Conservation (phyloP, 1,284 basidiomycete species). For the Pseudozyma sp. region DNA sequence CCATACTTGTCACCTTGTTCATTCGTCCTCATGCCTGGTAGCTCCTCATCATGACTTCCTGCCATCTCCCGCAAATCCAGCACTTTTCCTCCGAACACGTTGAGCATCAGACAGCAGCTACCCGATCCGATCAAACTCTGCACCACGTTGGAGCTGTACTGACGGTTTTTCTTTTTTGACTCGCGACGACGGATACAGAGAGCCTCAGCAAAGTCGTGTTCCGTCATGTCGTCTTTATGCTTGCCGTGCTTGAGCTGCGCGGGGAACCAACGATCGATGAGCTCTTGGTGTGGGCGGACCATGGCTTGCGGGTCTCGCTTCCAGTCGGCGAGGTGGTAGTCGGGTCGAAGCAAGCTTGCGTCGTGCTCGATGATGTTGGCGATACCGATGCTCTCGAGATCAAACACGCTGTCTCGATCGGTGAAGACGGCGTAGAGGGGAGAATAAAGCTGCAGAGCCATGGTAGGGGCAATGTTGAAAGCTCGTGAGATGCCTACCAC, state of each 20-base stretch:
- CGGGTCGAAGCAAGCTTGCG: conserved; percentile 36
- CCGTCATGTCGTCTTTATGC: conserved; percentile 22
- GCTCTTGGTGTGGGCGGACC: conserved; percentile 40
- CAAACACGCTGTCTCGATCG: conserved; percentile 24
- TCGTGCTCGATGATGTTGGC: conserved; percentile 46
- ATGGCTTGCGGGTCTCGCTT: conserved; percentile 26
- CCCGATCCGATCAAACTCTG: conserved; percentile 40
- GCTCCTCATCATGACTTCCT: conserved; percentile 20
- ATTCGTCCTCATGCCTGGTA: conserved; percentile 28
- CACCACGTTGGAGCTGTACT: conserved; percentile 37
- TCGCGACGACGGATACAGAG: conserved; percentile 30
- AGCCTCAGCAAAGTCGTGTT: conserved; percentile 35
- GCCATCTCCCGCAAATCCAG: conserved; percentile 43
- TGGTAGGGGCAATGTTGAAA: conserved; percentile 43
- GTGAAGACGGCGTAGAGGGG: conserved; percentile 39
- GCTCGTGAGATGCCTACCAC: conserved; percentile 35
- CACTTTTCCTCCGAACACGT: conserved; percentile 39
- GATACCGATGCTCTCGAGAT: conserved; percentile 29
- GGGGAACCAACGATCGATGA: conserved; percentile 50
- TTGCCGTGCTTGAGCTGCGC: conserved; percentile 30
- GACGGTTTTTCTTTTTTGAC: conserved; percentile 22
- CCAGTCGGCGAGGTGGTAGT: conserved; percentile 34
- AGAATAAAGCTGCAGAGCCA: conserved; percentile 52
- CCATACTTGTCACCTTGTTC: conserved; percentile 25
- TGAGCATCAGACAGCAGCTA: conserved; percentile 48